These are phyloP conservation scores for Lavandula angustifolia DNA, from an alignment of 257 asterid species.

Conservation along the genomic window DNA sequence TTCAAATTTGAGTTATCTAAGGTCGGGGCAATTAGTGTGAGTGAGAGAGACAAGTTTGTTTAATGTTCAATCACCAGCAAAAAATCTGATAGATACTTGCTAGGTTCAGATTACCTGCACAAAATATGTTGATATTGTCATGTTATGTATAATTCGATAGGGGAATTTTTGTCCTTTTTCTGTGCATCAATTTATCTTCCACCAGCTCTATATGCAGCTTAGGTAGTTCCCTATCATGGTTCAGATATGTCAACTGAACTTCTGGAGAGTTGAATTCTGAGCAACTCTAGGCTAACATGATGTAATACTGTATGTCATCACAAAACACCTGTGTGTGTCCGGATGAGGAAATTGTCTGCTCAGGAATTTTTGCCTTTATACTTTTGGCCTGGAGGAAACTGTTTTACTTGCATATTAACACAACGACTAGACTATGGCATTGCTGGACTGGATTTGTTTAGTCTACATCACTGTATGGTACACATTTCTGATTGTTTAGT, in stretches of 20 bases:
- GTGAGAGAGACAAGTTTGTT: neutral
- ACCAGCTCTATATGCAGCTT: constrained; percentile 5
- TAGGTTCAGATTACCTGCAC: neutral
- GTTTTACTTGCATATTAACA: neutral
- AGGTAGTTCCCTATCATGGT: neutral
- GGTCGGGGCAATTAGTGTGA: no score
- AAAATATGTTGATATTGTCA: neutral
- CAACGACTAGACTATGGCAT: neutral
- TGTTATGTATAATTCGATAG: neutral
- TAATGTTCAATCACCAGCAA: neutral
- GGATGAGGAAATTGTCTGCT: constrained; percentile 2
- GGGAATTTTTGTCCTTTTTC: neutral
- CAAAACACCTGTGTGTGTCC: constrained; percentile 3
- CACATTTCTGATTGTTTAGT: constrained; percentile 18
- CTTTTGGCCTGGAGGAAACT: neutral
- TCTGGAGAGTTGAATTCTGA: neutral
- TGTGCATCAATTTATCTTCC: neutral
- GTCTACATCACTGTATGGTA: neutral
- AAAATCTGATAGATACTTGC: neutral
- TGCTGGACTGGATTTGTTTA: neutral
- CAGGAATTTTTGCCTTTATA: neutral
- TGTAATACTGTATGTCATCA: neutral
- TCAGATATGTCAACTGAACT: neutral
- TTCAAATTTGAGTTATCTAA: no score
- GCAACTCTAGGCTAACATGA: neutral